Conservation (phyloP, 2,329 filamentous ascomycete genomes). For the Colletotrichum phormii region DNA sequence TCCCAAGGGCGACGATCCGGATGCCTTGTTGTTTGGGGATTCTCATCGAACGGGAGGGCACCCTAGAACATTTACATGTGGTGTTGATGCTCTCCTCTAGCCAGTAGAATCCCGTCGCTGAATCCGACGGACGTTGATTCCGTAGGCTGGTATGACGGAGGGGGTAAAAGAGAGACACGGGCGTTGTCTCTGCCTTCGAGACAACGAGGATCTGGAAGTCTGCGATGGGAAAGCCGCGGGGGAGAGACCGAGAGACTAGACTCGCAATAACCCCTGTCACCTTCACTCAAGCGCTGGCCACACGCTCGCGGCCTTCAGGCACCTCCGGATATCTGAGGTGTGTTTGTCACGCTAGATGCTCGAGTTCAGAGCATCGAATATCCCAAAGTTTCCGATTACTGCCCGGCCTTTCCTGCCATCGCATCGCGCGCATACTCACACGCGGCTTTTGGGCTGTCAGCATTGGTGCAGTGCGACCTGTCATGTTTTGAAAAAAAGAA, state of each 20-base stretch:
- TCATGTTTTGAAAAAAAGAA: too few relatives aligned
- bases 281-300: conserved; percentile 7
- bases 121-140: background rate
- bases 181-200: conserved; percentile 3
- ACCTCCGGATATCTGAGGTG: background rate
- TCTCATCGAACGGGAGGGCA: background rate
- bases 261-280: conserved; percentile 4
- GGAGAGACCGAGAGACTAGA: conserved; percentile 8
- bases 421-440: background rate
- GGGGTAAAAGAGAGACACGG: background rate
- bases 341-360: too few relatives aligned
- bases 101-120: background rate
- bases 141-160: background rate
- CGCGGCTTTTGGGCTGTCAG: background rate
- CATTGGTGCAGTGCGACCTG: background rate
- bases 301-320: background rate
- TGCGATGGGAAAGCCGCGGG: background rate
- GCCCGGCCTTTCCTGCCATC: background rate
- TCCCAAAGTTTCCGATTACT: background rate
- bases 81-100: background rate
- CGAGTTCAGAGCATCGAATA: background rate
- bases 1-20: background rate
- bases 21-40: conserved; percentile 9
- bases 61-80: conserved; percentile 19
- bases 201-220: conserved; percentile 5